A percentile compares a stretch with the other conserved stretches of the same genome.
phyloP scores from a whole-genome alignment of 305 asterid genomes.

The Ilex paraguariensis region DNA sequence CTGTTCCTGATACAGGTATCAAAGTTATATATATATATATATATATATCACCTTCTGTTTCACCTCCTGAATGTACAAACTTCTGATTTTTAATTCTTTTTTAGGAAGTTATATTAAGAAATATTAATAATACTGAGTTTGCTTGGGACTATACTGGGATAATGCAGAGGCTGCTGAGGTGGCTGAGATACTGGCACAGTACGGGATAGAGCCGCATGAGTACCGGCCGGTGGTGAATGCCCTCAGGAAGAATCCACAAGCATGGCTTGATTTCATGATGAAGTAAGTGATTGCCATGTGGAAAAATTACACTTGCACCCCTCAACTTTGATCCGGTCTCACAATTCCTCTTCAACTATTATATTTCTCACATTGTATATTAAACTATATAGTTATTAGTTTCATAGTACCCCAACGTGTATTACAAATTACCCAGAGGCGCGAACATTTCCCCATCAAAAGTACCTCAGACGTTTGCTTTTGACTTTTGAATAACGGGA shows the following conservation, averaged over 20 bases:
- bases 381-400: neutral
- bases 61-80: too few species aligned
- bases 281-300: conserved; percentile 34
- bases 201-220: conserved; percentile 72
- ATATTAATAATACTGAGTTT: neutral
- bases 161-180: conserved; percentile 94
- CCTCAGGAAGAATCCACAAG: conserved; percentile 82
- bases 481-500: too few species aligned
- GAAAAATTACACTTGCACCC: neutral
- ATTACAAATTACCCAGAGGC: neutral
- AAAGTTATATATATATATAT: neutral
- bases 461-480: neutral
- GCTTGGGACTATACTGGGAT: too few species aligned
- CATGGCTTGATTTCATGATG: conserved; percentile 99
- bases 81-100: too few species aligned
- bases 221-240: conserved; percentile 79
- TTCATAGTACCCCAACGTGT: neutral
- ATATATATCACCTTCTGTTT: too few species aligned
- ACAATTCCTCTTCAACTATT: too few species aligned
- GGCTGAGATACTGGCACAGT: conserved; percentile 80
- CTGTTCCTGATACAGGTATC: conserved; percentile 85
- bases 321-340: too few species aligned
- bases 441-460: too few species aligned
- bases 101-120: neutral
- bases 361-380: neutral